phyloP scores from a whole-genome alignment of 164 flowering plant species.

The Chimonanthus praecox region DNA sequence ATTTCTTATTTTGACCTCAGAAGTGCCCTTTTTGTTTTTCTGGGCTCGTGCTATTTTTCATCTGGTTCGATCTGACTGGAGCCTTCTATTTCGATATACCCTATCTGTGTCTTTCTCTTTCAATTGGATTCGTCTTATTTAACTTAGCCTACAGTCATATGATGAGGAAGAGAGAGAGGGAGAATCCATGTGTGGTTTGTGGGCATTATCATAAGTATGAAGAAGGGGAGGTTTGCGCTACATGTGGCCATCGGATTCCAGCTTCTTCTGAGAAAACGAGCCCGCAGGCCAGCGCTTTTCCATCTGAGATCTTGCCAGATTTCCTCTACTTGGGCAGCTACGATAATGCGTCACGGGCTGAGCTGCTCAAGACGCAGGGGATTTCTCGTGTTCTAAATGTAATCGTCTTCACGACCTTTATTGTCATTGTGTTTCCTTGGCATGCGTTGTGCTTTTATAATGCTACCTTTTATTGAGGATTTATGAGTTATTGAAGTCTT shows the following conservation, averaged over 20 bases:
- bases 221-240: conserved; percentile 85
- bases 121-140: neutral
- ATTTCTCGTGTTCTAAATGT: conserved; percentile 88
- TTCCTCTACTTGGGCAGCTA: conserved; percentile 90
- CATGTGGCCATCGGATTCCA: conserved; percentile 84
- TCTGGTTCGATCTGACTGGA: neutral
- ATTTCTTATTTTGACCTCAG: neutral
- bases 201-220: conserved; percentile 98
- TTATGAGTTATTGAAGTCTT: neutral
- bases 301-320: conserved; percentile 84
- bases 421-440: neutral
- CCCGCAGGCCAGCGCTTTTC: conserved; percentile 61
- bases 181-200: conserved; percentile 90
- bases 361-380: conserved; percentile 87
- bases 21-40: neutral
- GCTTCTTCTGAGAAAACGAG: conserved; percentile 31
- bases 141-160: neutral
- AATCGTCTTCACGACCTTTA: conserved; percentile 7
- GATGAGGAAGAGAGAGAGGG: conserved; percentile 97
- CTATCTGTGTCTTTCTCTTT: neutral
- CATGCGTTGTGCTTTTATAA: neutral
- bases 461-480: neutral
- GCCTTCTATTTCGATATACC: neutral
- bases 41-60: neutral
- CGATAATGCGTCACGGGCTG: conserved; percentile 87